A percentile compares a stretch with the other conserved stretches of the same genome.
Evolutionary conservation across 768 basidiomycete species (phyloP).

Genomic region (Krasilnikovozyma curviuscula): DNA sequence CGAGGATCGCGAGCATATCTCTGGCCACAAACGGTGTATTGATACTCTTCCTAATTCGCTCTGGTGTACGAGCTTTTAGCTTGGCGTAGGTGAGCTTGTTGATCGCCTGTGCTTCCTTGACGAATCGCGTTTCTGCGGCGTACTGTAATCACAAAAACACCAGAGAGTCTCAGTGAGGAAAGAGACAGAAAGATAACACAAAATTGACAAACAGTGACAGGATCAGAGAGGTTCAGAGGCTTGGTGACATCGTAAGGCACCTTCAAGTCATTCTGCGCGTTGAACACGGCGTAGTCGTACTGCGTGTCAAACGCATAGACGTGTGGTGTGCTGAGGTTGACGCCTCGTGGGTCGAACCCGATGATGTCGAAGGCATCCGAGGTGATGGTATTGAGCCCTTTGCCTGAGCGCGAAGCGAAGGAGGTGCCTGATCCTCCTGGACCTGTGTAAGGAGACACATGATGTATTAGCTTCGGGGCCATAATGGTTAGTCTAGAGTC

Average conservation of each 20-base stretch:
- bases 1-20: conserved; percentile 2
- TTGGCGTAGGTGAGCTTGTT: too few relatives aligned
- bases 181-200: too few relatives aligned
- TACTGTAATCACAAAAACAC: too few relatives aligned
- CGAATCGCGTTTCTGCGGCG: too few relatives aligned
- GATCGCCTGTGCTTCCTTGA: too few relatives aligned
- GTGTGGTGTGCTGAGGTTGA: not conserved
- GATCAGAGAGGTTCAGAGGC: not conserved
- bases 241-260: not conserved
- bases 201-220: not conserved
- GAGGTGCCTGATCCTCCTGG: not conserved
- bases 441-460: too few relatives aligned
- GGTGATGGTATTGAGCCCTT: not conserved
- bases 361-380: not conserved
- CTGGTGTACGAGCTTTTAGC: too few relatives aligned
- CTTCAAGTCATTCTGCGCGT: not conserved
- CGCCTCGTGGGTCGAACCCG: conserved; percentile 3
- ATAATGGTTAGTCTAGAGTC: too few relatives aligned
- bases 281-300: not conserved
- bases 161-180: too few relatives aligned
- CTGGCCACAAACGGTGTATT: not conserved
- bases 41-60: too few relatives aligned
- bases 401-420: not conserved
- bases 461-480: too few relatives aligned
- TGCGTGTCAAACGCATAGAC: not conserved